Evolutionary conservation across 2,329 filamentous ascomycete species (phyloP).

Genomic region (Xylariaceae sp.): DNA sequence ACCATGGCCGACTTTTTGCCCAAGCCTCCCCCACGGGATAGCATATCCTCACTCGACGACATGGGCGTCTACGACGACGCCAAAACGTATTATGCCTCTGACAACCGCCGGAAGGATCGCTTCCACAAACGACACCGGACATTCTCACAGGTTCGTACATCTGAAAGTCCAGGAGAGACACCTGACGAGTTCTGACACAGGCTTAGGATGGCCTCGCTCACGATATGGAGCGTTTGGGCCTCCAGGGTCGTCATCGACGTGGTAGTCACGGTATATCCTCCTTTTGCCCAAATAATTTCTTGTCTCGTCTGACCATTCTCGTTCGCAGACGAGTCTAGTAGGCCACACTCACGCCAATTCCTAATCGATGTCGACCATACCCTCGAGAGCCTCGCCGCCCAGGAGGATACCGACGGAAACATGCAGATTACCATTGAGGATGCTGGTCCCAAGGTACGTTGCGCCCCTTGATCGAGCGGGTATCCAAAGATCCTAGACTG

Average conservation of each 20-base stretch:
- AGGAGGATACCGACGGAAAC: constrained; percentile 90
- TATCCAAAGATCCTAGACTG: constrained; percentile 2
- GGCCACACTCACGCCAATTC: constrained; percentile 64
- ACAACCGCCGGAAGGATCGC: constrained; percentile 44
- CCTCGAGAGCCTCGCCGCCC: constrained; percentile 66
- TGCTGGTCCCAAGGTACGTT: constrained; percentile 71
- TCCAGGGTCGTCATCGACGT: constrained; percentile 48
- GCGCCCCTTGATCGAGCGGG: constrained; percentile 8
- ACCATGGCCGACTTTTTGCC: no score
- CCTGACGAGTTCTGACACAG: constrained; percentile 18
- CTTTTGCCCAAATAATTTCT: no score
- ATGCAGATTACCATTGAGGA: constrained; percentile 98
- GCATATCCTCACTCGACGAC: no score
- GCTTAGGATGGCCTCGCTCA: constrained; percentile 44
- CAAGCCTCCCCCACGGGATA: no score
- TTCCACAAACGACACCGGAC: constrained; percentile 45
- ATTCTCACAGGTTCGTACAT: constrained; percentile 42
- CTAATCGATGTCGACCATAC: constrained; percentile 82
- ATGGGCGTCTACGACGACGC: constrained; percentile 47
- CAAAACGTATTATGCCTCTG: constrained; percentile 50
- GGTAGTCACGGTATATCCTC: constrained; percentile 50
- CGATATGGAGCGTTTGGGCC: constrained; percentile 44
- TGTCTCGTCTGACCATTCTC: no score
- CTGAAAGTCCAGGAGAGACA: neutral
- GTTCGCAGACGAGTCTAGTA: constrained; percentile 60